phyloP scores from a whole-genome alignment of 2,329 filamentous ascomycete genomes.

The Orbilia ellipsospora region DNA sequence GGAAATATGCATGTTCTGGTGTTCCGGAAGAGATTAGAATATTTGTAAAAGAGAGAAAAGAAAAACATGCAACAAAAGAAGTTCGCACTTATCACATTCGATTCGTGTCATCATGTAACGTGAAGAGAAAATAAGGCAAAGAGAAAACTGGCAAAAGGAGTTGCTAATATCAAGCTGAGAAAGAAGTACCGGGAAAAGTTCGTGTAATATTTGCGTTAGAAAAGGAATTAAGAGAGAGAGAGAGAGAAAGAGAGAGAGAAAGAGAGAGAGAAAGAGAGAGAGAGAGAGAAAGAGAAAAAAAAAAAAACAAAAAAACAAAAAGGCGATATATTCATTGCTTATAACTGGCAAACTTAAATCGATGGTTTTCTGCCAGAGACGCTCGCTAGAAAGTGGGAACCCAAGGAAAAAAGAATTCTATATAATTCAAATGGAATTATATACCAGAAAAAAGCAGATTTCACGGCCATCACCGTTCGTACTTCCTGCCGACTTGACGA shows the following conservation, averaged over 20 bases:
- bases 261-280: too few relatives aligned
- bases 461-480: neutral
- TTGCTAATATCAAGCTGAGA: neutral
- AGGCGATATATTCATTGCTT: conserved; percentile 16
- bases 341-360: conserved; percentile 15
- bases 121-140: conserved; percentile 1
- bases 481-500: too few relatives aligned
- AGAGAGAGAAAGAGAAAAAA: too few relatives aligned
- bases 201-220: conserved; percentile 35
- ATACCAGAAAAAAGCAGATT: too few relatives aligned
- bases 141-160: conserved; percentile 10
- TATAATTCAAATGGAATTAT: too few relatives aligned
- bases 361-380: neutral
- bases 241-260: too few relatives aligned
- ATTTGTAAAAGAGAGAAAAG: conserved; percentile 24
- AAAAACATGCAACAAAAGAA: conserved; percentile 5
- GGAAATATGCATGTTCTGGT: conserved; percentile 34
- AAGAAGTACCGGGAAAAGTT: conserved; percentile 17
- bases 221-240: conserved; percentile 26
- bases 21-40: conserved; percentile 11
- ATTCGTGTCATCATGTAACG: conserved; percentile 27
- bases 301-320: conserved; percentile 4
- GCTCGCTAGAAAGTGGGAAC: too few relatives aligned
- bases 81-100: conserved; percentile 33
- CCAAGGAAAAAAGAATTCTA: too few relatives aligned